These are phyloP conservation scores for Phytophthora citrophthora DNA, from an alignment of 352 stramenopile genomes.

Conservation along the genomic window DNA sequence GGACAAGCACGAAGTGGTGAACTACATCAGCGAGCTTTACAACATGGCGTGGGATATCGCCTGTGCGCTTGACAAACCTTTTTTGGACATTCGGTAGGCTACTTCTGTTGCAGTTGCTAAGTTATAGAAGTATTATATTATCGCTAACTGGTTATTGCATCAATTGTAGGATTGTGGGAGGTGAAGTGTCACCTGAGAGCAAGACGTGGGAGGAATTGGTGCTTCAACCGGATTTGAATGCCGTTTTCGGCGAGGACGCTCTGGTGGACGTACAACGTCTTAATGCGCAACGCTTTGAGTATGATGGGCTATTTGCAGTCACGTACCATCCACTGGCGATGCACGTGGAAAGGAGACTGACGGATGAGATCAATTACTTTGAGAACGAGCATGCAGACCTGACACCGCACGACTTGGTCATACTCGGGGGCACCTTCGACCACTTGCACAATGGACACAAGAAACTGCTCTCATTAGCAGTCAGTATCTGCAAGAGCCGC, in stretches of 20 bases:
- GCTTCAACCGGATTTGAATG: constrained; percentile 66
- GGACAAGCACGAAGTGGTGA: constrained; percentile 66
- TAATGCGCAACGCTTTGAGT: constrained; percentile 68
- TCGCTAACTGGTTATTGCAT: not conserved
- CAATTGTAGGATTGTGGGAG: constrained; percentile 48
- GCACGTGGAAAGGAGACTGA: constrained; percentile 54
- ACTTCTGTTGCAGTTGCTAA: not conserved
- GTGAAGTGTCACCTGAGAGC: constrained; percentile 25
- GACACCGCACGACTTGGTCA: constrained; percentile 59
- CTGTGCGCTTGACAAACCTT: constrained; percentile 55
- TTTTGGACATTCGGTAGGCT: constrained; percentile 66
- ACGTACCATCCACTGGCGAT: constrained; percentile 71
- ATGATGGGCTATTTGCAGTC: constrained; percentile 59
- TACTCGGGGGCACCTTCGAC: constrained; percentile 91
- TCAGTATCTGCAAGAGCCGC: constrained; percentile 50
- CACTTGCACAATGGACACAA: constrained; percentile 93
- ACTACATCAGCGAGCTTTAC: constrained; percentile 85
- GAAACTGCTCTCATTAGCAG: constrained; percentile 86
- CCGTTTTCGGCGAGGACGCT: constrained; percentile 51
- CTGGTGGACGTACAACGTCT: constrained; percentile 68
- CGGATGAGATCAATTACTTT: constrained; percentile 71
- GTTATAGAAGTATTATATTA: not conserved
- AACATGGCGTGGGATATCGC: constrained; percentile 73
- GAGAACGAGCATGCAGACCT: constrained; percentile 70
- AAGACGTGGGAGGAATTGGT: constrained; percentile 72